A percentile compares a stretch with the other conserved stretches of the same genome.
phyloP scores from a whole-genome alignment of 805 yeast species.

The Kazachstania bromeliacearum region DNA sequence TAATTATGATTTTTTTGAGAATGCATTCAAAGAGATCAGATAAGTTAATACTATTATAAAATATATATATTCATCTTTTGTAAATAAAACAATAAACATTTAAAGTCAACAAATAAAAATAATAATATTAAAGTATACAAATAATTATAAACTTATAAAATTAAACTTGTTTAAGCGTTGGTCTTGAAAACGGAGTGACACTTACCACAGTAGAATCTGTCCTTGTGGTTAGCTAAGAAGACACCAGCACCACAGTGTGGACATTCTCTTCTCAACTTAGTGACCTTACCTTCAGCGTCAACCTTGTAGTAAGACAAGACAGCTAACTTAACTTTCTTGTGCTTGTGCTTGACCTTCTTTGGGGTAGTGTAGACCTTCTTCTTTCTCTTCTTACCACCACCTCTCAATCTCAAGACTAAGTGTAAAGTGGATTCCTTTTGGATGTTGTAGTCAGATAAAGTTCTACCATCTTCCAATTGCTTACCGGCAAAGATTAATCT shows the following conservation, averaged over 20 bases:
- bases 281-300: slow-evolving; percentile 96
- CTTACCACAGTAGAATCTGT: slow-evolving; percentile 99
- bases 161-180: slow-evolving; percentile 19
- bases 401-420: slow-evolving; percentile 95
- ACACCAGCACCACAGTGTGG: slow-evolving; percentile 97
- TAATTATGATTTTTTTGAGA: slow-evolving; percentile 10
- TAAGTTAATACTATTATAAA: background rate
- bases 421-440: slow-evolving; percentile 96
- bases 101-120: background rate
- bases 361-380: slow-evolving; percentile 99
- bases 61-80: background rate
- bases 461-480: slow-evolving; percentile 94
- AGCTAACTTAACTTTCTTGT: slow-evolving; percentile 98
- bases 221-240: slow-evolving; percentile 98
- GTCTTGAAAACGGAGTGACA: slow-evolving; percentile 89
- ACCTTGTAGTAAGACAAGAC: slow-evolving; percentile 99
- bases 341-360: slow-evolving; percentile 99
- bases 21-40: slow-evolving; percentile 7
- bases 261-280: slow-evolving; percentile 98
- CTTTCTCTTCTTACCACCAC: slow-evolving; percentile 99
- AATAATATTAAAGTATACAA: slow-evolving; percentile 1
- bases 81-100: background rate
- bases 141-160: slow-evolving; percentile 3
- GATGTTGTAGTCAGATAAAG: slow-evolving; percentile 94
- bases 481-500: slow-evolving; percentile 96